Base-by-base conservation (phyloP, 306 rosid species). In the Neltuma alba region DNA sequence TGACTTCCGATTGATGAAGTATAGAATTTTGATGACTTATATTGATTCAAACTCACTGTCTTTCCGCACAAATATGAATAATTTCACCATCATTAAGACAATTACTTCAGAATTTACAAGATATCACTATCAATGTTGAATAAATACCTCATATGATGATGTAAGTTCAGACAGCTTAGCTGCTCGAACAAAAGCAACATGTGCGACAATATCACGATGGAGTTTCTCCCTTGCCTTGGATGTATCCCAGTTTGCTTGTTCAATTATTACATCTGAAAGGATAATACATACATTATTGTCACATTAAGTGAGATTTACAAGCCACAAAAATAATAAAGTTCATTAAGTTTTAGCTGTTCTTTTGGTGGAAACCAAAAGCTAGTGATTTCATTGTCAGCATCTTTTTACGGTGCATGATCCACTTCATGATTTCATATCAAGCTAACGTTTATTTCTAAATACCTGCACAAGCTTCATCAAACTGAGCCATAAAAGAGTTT, bases 151-250 rank as follows among this genome's bases (percentile, higher is more conserved):
- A 80, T 83, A 87, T 21, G 77, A 83, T 23, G 92, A 55, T 38
- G 89, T 86, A 61, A 93, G 86, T 81, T 96, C 98, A 67, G 98
- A 87, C 65, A 93, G 87, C 85, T 91, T 93, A 74, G 94, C 88
- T 52, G 84, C 90, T 64, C 93, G 90, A 58, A 93, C 90, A 55
- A 90, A 80, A 30, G 76, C 89, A 86, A 89, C 71, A 76, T 96
- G 94, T 37, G 91, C 91, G 82, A 90, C 97, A 42, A 96, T 89
- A 82, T 96, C 99, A 72, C 98, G 96, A 41, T 67, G 89, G 83
- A 96, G 85, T 88, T 96, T 96, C 65, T 96, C 99, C 85, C 90
- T 87, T 77, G 85, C 87, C 89, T 87, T 93, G 80, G 94, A 84
- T 55, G 91, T 81, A 82, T 93, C 98, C 99, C 98, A 93, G 79